phyloP scores from a whole-genome alignment of 2,329 filamentous ascomycete genomes.

The Trichoderma brevicompactum region DNA sequence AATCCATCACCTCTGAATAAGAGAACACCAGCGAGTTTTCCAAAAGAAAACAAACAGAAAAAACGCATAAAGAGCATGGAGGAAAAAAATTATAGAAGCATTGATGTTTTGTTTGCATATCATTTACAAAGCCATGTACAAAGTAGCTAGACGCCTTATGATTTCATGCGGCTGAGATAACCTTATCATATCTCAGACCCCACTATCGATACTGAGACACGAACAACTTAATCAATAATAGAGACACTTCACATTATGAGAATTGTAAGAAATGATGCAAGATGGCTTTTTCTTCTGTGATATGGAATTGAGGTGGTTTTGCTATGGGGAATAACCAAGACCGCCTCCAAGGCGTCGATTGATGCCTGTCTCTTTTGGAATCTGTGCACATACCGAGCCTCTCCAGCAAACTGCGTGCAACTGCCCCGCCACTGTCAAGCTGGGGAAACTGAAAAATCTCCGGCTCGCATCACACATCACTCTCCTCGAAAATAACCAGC shows the following conservation, averaged over 20 bases:
- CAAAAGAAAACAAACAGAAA: not conserved
- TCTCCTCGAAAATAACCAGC: not conserved
- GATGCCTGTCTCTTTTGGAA: not conserved
- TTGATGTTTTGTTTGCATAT: too few relatives aligned
- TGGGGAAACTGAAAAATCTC: conserved; percentile 17
- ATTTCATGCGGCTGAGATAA: not conserved
- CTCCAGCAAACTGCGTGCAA: not conserved
- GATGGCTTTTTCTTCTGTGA: not conserved
- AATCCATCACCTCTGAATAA: not conserved
- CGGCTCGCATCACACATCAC: not conserved
- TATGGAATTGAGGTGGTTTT: not conserved
- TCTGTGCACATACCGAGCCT: too few relatives aligned
- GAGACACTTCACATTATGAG: not conserved
- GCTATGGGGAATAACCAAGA: not conserved
- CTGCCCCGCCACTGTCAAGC: conserved; percentile 8
- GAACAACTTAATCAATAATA: conserved; percentile 8
- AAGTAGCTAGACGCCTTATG: not conserved
- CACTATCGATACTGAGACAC: conserved; percentile 13
- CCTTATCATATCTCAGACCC: conserved; percentile 9
- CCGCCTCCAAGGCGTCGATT: too few relatives aligned
- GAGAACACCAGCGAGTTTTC: not conserved
- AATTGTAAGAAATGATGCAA: not conserved
- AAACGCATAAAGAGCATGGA: not conserved
- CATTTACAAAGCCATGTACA: not conserved
- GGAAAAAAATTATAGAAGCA: not conserved